Base-by-base conservation (phyloP, 208 protist species). In the Leishmania amazonensis region DNA sequence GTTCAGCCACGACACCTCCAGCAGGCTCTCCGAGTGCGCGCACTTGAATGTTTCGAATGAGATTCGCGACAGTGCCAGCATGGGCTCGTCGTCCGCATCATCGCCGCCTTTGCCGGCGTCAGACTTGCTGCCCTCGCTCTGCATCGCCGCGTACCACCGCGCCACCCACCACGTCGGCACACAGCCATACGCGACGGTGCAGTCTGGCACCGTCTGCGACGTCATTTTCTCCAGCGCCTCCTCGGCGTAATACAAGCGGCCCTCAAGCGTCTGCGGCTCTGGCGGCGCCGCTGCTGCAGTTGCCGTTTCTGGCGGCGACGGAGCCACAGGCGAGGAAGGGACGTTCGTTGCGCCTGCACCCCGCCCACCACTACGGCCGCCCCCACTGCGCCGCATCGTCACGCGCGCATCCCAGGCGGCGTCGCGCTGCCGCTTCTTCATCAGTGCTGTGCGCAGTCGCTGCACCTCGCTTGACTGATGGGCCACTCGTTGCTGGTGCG, bases 91-190 rank as follows among this genome's bases (percentile, higher is more conserved):
- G 7, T 53, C 42, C 11, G 38, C 31, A 24, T 57, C 58, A 11
- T 42, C 6, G 73, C 65, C 65, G 38, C 21, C 31, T 21, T 38
- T 49, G 35, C 11, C 28, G 21, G 38, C 24, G 71, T 35, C 74
- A 38, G 62, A 54, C 51, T 75, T 71, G 45, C n/a, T 78, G 40
- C 49, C 60, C 42, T 85, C 85, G 60, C 82, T 83, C 79, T 88
- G 86, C 76, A 86, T 83, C 83, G 85, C 85, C 13, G 75, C 76
- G 78, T 92, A 94, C 90, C 93, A 97, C 57, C 74, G 84, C 40
- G 86, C 87, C 51, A 94, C 91, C 94, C 94, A 97, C 90, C 88
- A 94, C 73, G 89, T 94, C 58, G 94, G 94, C 54, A 97, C 76
- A 76, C 91, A 95, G 57, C 91, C 94, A 81, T 92, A 92, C 28